Conservation (phyloP, 1,139 yeast genomes). For the Pichiaceae sp. region DNA sequence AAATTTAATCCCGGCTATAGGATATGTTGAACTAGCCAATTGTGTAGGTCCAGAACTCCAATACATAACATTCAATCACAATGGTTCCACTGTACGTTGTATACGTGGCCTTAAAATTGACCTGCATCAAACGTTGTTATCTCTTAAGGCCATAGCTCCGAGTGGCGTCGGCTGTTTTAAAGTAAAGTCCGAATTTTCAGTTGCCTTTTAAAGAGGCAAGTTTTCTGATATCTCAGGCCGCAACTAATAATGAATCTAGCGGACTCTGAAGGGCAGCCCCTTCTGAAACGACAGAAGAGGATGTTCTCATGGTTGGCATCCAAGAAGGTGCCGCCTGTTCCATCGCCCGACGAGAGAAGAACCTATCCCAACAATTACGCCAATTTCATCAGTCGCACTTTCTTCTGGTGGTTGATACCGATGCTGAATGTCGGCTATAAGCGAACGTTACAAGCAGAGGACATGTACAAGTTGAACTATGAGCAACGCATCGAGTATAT, state of each 20-base stretch:
- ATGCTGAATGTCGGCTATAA: constrained; percentile 41
- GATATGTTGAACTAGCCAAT: too few relatives aligned
- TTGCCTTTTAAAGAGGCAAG: too few relatives aligned
- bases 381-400: constrained; percentile 26
- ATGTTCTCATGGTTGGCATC: constrained; percentile 30
- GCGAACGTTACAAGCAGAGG: constrained; percentile 39
- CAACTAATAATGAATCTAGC: background rate
- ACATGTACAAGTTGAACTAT: constrained; percentile 33
- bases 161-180: too few relatives aligned
- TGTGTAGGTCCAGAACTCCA: too few relatives aligned
- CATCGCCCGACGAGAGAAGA: constrained; percentile 36
- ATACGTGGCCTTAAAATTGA: too few relatives aligned
- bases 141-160: too few relatives aligned
- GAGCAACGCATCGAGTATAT: constrained; percentile 31
- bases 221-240: too few relatives aligned
- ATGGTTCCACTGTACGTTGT: too few relatives aligned
- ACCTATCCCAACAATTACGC: constrained; percentile 28
- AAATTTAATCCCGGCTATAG: too few relatives aligned
- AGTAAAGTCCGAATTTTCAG: too few relatives aligned
- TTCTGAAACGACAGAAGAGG: constrained; percentile 24
- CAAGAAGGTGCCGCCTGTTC: constrained; percentile 43
- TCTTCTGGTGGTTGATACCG: constrained; percentile 46
- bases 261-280: background rate
- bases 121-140: too few relatives aligned
- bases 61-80: too few relatives aligned